A percentile compares a stretch with the other conserved stretches of the same genome.
These are phyloP conservation scores for Trypanosoma melophagium DNA, from an alignment of 208 protist species.

Conservation along the genomic window DNA sequence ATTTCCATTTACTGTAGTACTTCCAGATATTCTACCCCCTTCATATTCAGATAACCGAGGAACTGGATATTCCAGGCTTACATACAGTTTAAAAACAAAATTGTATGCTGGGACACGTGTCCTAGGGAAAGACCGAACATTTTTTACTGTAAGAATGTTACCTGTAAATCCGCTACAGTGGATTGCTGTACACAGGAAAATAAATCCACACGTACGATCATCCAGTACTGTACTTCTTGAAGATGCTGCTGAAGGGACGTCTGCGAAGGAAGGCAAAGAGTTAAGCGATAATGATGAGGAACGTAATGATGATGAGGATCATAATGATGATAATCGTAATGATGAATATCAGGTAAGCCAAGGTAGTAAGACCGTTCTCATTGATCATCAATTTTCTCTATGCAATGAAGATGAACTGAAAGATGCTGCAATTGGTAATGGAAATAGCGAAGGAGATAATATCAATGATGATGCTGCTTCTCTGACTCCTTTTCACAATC, in stretches of 20 bases:
- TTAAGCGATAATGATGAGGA: conserved; percentile 2
- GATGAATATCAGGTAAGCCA: neutral
- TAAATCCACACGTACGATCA: neutral
- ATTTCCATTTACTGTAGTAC: conserved; percentile 55
- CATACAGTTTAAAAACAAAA: conserved; percentile 42
- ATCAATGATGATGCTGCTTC: neutral
- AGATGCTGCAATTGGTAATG: neutral
- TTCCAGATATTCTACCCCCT: conserved; percentile 55
- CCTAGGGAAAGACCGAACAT: conserved; percentile 19
- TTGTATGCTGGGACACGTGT: conserved; percentile 36
- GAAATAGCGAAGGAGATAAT: neutral
- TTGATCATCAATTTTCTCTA: neutral
- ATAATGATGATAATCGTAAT: conserved; percentile 17
- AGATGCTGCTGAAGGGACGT: neutral
- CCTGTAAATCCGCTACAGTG: conserved; percentile 61
- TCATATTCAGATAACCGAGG: conserved; percentile 29
- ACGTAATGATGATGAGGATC: conserved; percentile 15
- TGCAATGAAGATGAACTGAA: neutral
- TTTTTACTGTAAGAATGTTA: conserved; percentile 40
- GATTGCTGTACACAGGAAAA: conserved; percentile 40
- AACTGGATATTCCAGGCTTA: conserved; percentile 33
- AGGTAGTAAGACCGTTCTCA: neutral
- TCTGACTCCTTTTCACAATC: too few relatives aligned
- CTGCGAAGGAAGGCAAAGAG: neutral
- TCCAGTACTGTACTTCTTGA: neutral